Base-by-base conservation (phyloP, 352 stramenopile species). In the Albugo laibachii region DNA sequence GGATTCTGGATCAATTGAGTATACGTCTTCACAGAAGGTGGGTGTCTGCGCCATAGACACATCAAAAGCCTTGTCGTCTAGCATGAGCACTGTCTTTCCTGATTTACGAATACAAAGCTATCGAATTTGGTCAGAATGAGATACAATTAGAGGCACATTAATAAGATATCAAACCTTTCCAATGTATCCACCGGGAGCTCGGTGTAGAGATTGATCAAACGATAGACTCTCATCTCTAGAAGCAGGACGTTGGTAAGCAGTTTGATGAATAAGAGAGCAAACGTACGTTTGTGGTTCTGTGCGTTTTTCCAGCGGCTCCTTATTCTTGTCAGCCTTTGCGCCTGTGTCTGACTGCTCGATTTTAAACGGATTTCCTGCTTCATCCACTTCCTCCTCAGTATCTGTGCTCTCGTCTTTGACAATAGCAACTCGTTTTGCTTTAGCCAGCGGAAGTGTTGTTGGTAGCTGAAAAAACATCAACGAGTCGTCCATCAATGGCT, bases 61-160 rank as follows among this genome's bases (percentile, higher is more conserved):
- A 41, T 91, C 73, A 36, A 91, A 91, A 41, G 78, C 71, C 61
- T 88, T 91, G 65, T 86, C 78, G 18, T 75, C 73, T 27, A 91
- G 69, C 62, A 91, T 70, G 1, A 91, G 56, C 57, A 91, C 71
- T 19, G 77, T 79, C 62, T 86, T 87, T 48, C 78, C 78, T 2
- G 78, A 91, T 57, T 79, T 79, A 53, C 80, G 75, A 50, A 91
- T 79, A 31, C 72, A 79, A 21, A 91, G 69, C 72, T 87, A 45
- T 41, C 36, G 15, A 46, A 37, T 27, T 19, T 41, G 11, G 35
- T 46, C 20, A 18, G 2, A n/a, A 36, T 15, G 15, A 45, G 1
- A 41, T 13, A 58, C 21, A 48, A n/a, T 41, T 31, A 2, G 15
- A 5, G 12, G 11, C 34, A 50, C 2, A 12, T 16, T 44, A 19